Percentiles rank a stretch among this genome's conserved stretches.
These are phyloP conservation scores for Cerrena zonata DNA, from an alignment of 1,284 basidiomycete species.

Conservation along the genomic window DNA sequence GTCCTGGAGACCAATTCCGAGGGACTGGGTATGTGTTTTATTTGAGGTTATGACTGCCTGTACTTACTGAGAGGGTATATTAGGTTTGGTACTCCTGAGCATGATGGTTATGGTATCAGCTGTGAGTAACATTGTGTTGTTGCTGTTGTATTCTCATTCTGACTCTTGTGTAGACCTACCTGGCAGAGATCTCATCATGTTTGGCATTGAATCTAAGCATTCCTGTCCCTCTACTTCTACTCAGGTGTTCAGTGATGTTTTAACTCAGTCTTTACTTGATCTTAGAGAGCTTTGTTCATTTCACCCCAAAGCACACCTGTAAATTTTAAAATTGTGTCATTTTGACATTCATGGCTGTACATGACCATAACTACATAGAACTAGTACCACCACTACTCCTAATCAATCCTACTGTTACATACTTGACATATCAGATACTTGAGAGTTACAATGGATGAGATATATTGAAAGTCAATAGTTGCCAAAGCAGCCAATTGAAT, in stretches of 20 bases:
- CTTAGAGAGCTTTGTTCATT: conserved; percentile 55
- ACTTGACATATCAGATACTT: too few relatives aligned
- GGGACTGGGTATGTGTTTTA: conserved; percentile 71
- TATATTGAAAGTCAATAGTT: background rate
- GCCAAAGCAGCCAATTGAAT: background rate
- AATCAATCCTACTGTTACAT: background rate
- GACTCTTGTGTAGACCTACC: conserved; percentile 65
- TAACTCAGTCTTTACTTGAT: conserved; percentile 67
- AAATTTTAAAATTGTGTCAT: conserved; percentile 1
- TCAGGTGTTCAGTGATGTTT: conserved; percentile 57
- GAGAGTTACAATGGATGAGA: background rate
- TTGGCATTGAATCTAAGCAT: conserved; percentile 90
- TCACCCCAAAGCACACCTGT: conserved; percentile 14
- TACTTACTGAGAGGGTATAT: background rate
- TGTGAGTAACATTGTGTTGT: conserved; percentile 48
- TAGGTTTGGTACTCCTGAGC: conserved; percentile 73
- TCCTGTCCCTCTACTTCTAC: conserved; percentile 73
- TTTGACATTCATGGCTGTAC: too few relatives aligned
- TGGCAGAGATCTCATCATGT: conserved; percentile 78
- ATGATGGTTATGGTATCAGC: conserved; percentile 88
- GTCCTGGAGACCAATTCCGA: conserved; percentile 80
- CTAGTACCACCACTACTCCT: background rate
- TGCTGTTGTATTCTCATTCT: conserved; percentile 2
- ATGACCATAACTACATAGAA: too few relatives aligned
- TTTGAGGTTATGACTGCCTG: conserved; percentile 8